Evolutionary conservation across 257 asterid species (phyloP).

Genomic region (Catharanthus roseus): DNA sequence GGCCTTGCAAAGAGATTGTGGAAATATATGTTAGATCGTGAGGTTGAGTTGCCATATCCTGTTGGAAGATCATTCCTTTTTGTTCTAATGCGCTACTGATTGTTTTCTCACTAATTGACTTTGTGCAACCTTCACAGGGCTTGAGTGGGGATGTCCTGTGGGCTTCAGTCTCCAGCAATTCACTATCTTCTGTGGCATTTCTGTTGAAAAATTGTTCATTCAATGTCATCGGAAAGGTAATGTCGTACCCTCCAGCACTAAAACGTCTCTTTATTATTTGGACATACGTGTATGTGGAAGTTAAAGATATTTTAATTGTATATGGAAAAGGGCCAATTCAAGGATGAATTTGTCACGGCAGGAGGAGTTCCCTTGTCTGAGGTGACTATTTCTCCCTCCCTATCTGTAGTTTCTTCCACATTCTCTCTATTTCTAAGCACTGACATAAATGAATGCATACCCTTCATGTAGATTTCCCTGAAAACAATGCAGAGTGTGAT

Average conservation of each 20-base stretch:
- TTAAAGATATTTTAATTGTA: constrained; percentile 10
- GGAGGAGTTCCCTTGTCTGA: constrained; percentile 97
- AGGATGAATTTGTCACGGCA: constrained; percentile 97
- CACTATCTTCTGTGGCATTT: constrained; percentile 47
- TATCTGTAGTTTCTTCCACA: neutral
- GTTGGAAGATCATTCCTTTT: constrained; percentile 21
- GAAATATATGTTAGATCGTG: constrained; percentile 71
- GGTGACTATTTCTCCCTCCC: constrained; percentile 40
- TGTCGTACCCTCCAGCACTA: constrained; percentile 10
- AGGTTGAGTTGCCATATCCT: constrained; percentile 41
- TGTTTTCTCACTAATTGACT: constrained; percentile 6
- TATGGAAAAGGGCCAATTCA: constrained; percentile 73
- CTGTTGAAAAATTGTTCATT: constrained; percentile 58
- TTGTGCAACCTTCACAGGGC: constrained; percentile 42
- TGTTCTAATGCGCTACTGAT: constrained; percentile 12
- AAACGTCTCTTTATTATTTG: neutral
- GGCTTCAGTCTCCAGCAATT: constrained; percentile 72
- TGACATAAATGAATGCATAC: neutral
- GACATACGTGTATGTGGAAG: constrained; percentile 4
- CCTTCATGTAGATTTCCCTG: constrained; percentile 50
- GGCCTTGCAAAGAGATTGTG: constrained; percentile 84
- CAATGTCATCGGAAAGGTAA: constrained; percentile 75
- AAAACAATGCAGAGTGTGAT: constrained; percentile 80
- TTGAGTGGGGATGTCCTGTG: constrained; percentile 62
- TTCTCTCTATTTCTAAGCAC: neutral